phyloP scores from a whole-genome alignment of 2,329 filamentous ascomycete species.

The Colletotrichum sp. region DNA sequence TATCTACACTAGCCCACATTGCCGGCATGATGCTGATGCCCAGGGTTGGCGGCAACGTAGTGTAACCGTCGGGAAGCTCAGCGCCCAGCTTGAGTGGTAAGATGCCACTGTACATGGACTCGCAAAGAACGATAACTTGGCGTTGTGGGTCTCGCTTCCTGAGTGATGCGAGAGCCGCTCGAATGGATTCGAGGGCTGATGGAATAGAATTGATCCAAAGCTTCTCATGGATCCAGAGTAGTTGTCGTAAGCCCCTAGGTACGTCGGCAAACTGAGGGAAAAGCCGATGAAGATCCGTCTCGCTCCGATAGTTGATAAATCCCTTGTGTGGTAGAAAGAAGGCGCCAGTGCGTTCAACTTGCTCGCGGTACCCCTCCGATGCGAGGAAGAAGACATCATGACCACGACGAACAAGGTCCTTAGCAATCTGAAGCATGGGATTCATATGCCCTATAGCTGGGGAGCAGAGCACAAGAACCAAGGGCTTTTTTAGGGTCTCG shows the following conservation, averaged over 20 bases:
- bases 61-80: slow-evolving; percentile 40
- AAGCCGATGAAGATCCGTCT: not conserved
- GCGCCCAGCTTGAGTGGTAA: slow-evolving; percentile 42
- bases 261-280: not conserved
- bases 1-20: slow-evolving; percentile 37
- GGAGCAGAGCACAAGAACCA: not conserved
- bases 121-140: slow-evolving; percentile 46
- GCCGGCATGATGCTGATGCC: slow-evolving; percentile 44
- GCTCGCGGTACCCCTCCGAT: slow-evolving; percentile 31
- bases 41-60: slow-evolving; percentile 36
- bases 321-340: slow-evolving; percentile 28
- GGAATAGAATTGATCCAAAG: not conserved
- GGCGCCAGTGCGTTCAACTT: slow-evolving; percentile 37
- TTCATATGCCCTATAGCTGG: not conserved
- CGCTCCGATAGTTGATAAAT: not conserved
- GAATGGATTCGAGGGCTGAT: not conserved
- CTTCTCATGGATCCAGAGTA: slow-evolving; percentile 13
- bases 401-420: not conserved
- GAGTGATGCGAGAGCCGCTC: slow-evolving; percentile 35
- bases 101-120: slow-evolving; percentile 40
- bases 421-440: not conserved
- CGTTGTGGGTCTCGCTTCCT: slow-evolving; percentile 33
- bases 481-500: not conserved
- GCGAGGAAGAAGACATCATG: slow-evolving; percentile 39
- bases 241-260: slow-evolving; percentile 6